phyloP scores from a whole-genome alignment of 1,284 basidiomycete species.

The Cutaneotrichosporon cavernicola region DNA sequence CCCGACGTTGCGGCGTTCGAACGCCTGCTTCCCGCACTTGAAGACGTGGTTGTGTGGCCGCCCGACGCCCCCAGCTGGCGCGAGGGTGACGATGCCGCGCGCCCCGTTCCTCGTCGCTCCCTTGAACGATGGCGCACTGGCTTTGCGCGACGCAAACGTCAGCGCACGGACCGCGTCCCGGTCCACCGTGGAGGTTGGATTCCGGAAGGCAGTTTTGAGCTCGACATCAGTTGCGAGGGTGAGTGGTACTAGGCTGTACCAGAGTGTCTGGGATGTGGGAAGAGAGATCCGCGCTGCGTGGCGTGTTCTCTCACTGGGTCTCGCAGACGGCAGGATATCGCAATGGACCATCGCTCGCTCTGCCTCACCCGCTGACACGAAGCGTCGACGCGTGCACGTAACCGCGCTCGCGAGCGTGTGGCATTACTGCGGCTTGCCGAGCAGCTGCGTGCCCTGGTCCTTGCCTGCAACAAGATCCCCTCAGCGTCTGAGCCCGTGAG shows the following conservation, averaged over 20 bases:
- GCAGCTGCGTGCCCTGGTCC: conserved; percentile 41
- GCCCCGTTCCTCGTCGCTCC: conserved; percentile 16
- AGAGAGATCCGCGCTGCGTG: background rate
- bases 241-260: conserved; percentile 20
- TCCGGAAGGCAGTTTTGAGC: conserved; percentile 52
- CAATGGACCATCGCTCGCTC: background rate
- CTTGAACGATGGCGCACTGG: conserved; percentile 35
- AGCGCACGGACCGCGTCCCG: conserved; percentile 27
- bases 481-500: conserved; percentile 18
- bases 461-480: conserved; percentile 31
- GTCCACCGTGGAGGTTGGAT: conserved; percentile 46
- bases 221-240: conserved; percentile 42
- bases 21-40: conserved; percentile 39
- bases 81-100: conserved; percentile 25
- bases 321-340: background rate
- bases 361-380: conserved; percentile 6
- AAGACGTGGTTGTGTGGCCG: conserved; percentile 41
- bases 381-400: conserved; percentile 32
- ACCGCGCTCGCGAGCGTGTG: conserved; percentile 29
- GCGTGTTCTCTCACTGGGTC: too few species aligned
- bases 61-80: conserved; percentile 43
- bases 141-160: conserved; percentile 29
- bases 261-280: background rate
- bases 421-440: conserved; percentile 40
- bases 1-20: conserved; percentile 34